Percentiles rank a stretch among this genome's conserved stretches.
Conservation (phyloP, 2,329 filamentous ascomycete genomes). For the Aspergillus transmontanensis region DNA sequence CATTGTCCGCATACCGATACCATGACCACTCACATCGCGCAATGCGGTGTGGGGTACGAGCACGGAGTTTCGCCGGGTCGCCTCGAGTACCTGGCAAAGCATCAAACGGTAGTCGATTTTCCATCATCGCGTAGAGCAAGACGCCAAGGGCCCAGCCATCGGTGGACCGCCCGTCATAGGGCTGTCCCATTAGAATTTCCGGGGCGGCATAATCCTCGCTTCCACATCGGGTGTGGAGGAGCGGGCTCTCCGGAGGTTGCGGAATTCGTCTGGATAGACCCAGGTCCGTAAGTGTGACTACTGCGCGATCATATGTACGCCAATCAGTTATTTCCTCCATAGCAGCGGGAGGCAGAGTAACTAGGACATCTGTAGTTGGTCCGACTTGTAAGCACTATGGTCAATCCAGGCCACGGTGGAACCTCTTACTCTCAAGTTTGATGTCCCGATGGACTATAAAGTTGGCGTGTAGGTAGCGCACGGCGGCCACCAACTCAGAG, state of each 20-base stretch:
- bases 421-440: constrained; percentile 88
- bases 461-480: constrained; percentile 80
- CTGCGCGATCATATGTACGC: constrained; percentile 73
- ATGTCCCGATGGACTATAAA: constrained; percentile 95
- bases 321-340: constrained; percentile 71
- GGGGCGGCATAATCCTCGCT: constrained; percentile 97
- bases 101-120: constrained; percentile 91
- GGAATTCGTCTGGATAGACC: constrained; percentile 85
- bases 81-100: constrained; percentile 74
- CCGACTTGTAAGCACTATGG: constrained; percentile 6
- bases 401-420: not conserved
- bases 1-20: constrained; percentile 80
- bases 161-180: constrained; percentile 87
- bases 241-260: constrained; percentile 71
- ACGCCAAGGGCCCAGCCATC: constrained; percentile 97
- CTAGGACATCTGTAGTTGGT: constrained; percentile 71
- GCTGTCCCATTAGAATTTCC: constrained; percentile 91
- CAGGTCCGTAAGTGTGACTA: constrained; percentile 88
- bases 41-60: constrained; percentile 88
- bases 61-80: constrained; percentile 74
- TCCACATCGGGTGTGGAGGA: constrained; percentile 90
- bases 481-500: constrained; percentile 81
- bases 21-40: constrained; percentile 94
- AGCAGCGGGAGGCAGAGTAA: constrained; percentile 74
- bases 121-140: constrained; percentile 87